These are phyloP conservation scores for Castanea sativa DNA, from an alignment of 306 rosid genomes.

Conservation along the genomic window DNA sequence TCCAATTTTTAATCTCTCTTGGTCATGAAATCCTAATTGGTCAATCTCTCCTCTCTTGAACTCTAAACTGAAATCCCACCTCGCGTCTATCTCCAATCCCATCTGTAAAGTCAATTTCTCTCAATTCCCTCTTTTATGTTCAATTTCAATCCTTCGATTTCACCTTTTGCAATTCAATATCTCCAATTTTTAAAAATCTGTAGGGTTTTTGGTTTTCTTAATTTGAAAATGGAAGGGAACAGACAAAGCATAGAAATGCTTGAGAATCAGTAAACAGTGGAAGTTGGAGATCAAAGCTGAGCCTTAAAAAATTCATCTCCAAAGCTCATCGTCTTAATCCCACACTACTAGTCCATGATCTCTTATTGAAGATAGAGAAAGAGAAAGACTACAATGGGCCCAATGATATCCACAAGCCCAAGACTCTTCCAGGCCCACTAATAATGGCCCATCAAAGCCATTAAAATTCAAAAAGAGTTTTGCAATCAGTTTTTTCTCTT, in stretches of 20 bases:
- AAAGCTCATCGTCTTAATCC: constrained; percentile 94
- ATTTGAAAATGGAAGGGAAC: constrained; percentile 70
- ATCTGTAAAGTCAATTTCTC: constrained; percentile 44
- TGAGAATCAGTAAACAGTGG: constrained; percentile 62
- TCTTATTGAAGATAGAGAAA: constrained; percentile 41
- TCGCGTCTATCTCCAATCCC: not conserved
- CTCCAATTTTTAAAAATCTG: not conserved
- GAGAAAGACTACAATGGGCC: constrained; percentile 24
- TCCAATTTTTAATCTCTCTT: too few species aligned
- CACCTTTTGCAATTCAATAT: not conserved
- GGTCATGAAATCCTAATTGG: too few species aligned
- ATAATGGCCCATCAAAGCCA: constrained; percentile 27
- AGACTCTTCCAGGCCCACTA: constrained; percentile 19
- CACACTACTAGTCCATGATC: constrained; percentile 60
- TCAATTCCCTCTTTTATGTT: not conserved
- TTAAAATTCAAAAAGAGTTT: not conserved
- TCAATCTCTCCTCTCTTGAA: too few species aligned
- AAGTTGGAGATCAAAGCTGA: constrained; percentile 64
- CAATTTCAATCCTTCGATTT: not conserved
- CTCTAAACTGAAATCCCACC: too few species aligned
- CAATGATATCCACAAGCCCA: constrained; percentile 24
- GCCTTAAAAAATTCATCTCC: constrained; percentile 57
- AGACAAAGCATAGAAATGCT: constrained; percentile 89
- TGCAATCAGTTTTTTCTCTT: too few species aligned
- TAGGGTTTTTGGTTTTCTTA: constrained; percentile 4